Base-by-base conservation (phyloP, 768 basidiomycete species). In the Lentinula edodes region DNA sequence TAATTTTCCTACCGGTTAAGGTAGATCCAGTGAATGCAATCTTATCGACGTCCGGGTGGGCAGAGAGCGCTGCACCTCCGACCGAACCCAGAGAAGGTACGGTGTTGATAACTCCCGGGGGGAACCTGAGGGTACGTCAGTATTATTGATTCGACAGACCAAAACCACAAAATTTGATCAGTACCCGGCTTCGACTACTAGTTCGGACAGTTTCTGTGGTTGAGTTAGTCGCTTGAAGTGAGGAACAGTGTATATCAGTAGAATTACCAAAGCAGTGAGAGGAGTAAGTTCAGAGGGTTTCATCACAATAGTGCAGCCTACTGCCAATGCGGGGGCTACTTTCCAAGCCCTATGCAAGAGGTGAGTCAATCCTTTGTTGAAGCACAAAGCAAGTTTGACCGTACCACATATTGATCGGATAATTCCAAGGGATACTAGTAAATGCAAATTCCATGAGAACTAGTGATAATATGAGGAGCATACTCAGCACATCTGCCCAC, bases 1-100 rank as follows among this genome's bases (percentile, higher is more conserved):
- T 89, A 69, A 98, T 86, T 69, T 89, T 91, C 23, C 94, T 83
- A 23, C 96, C 96, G 5, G 93, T 95, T 60, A 84, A 69, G 13
- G 94, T 95, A 39, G 91, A 93, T 51, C 96, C 96, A 8, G 96
- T 98, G 74, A 98, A 97, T 2, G 95, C 95, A 63, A 98, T 83
- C 74, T 97, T 96, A 77, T 97, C 93, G 52, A 98, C 89, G 65
- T 89, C 91, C 60, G 72, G 81, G 73, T 98, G 96, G 10, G 83
- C 73, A 5, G 95, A 77, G 62, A 98, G 80, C 2, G 93, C 92
- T 7, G 90, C 90, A 34, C 95, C 95, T 58, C 93, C 93, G 42
- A 91, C 81, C 52, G 80, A 65, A 34, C 95, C 95, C 43, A 89
- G 76, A 23, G 94, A 95, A n/a, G 91, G 89, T 4, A 97, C 80